phyloP scores from a whole-genome alignment of 345 rosid species.

The Lumnitzera racemosa region DNA sequence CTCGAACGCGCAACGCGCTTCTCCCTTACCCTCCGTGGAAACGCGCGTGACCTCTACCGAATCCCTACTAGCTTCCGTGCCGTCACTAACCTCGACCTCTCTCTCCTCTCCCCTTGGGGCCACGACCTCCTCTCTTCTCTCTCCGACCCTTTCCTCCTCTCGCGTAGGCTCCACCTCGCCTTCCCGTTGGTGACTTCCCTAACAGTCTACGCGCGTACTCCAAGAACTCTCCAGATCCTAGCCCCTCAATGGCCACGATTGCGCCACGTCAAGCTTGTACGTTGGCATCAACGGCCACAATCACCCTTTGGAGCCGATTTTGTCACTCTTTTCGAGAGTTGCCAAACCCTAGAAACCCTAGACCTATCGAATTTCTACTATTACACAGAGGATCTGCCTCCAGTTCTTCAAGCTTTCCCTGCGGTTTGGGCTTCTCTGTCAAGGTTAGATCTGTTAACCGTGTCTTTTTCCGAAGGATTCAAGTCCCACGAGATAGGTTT shows the following conservation, averaged over 20 bases:
- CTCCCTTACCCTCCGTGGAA: conserved; percentile 82
- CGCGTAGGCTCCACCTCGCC: conserved; percentile 37
- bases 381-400: conserved; percentile 92
- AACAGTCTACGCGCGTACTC: conserved; percentile 53
- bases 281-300: conserved; percentile 76
- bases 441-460: conserved; percentile 57
- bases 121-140: conserved; percentile 38
- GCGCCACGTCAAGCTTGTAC: conserved; percentile 52
- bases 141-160: conserved; percentile 37
- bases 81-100: conserved; percentile 65
- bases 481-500: conserved; percentile 56
- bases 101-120: conserved; percentile 87
- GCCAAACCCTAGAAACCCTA: conserved; percentile 30
- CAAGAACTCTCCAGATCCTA: conserved; percentile 36
- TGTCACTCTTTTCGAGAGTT: conserved; percentile 38
- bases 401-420: conserved; percentile 49
- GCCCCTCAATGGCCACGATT: conserved; percentile 64
- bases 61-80: conserved; percentile 62
- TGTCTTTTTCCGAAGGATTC: conserved; percentile 64
- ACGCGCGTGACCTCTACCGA: conserved; percentile 51
- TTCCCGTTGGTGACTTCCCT: conserved; percentile 50
- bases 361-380: conserved; percentile 74
- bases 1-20: conserved; percentile 72
- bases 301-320: conserved; percentile 50
- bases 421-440: conserved; percentile 33